Evolutionary conservation across 495 filamentous ascomycete genomes (phyloP).

Genomic region (Neurospora discreta): DNA sequence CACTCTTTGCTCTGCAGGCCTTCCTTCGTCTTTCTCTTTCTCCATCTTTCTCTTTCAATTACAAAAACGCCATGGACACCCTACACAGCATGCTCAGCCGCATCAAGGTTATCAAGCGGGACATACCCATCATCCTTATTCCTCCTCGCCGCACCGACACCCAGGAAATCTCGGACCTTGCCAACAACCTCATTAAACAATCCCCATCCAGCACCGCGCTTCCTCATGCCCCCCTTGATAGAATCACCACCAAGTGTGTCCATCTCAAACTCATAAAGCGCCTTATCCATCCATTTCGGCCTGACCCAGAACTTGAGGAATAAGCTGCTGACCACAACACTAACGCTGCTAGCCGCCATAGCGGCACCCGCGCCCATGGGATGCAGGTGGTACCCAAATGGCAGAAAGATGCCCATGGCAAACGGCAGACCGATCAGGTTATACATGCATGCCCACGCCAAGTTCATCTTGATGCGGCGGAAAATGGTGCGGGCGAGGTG

Average conservation of each 20-base stretch:
- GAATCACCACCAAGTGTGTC: background rate
- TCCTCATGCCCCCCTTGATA: conserved; percentile 23
- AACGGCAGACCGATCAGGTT: conserved; percentile 89
- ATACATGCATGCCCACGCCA: conserved; percentile 85
- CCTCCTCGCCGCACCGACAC: conserved; percentile 20
- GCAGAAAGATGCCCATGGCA: conserved; percentile 91
- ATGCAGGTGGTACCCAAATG: conserved; percentile 75
- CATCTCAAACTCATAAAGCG: conserved; percentile 30
- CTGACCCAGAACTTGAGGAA: conserved; percentile 80
- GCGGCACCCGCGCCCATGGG: conserved; percentile 92
- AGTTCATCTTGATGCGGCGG: conserved; percentile 83
- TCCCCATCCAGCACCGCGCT: conserved; percentile 36
- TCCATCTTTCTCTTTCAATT: background rate
- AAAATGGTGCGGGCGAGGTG: conserved; percentile 80
- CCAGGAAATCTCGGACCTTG: conserved; percentile 25
- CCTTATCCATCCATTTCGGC: conserved; percentile 80
- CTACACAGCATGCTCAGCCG: conserved; percentile 7
- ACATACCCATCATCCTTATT: conserved; percentile 47
- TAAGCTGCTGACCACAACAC: conserved; percentile 75
- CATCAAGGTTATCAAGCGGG: conserved; percentile 40
- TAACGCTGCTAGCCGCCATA: conserved; percentile 86
- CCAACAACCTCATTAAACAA: conserved; percentile 29
- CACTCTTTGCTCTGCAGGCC: background rate
- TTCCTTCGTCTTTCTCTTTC: background rate
- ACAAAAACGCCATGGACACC: background rate